Base-by-base conservation (phyloP, 2,329 filamentous ascomycete genomes). In the Nemania abortiva region DNA sequence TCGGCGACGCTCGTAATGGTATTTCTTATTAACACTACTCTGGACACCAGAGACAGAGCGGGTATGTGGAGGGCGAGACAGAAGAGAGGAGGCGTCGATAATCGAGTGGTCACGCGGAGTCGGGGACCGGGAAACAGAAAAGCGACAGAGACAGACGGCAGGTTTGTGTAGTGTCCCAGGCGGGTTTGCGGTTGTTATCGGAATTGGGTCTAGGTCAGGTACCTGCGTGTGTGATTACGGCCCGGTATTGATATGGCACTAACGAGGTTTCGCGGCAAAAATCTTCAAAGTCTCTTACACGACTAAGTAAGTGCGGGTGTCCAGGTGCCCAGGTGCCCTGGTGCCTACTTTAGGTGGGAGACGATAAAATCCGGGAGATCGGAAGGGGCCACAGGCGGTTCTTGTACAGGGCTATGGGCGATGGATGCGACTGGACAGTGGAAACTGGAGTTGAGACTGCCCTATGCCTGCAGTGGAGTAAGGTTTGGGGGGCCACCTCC, bases 331-430 rank as follows among this genome's bases (percentile, higher is more conserved):
- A 27, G 24, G 5, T 27, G 24, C 24, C 24, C 5, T 2, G 24
- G 24, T 27, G 24, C 24, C n/a, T n/a, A n/a, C n/a, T n/a, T 27
- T 27, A 27, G 54, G 34, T 63, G 66, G 54, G 50, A 70, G 66
- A 68, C 65, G 70, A 71, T 68, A 69, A 66, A 75, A 76, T 75
- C 75, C 75, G 76, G 76, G 76, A 78, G 74, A 77, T 77, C 76
- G 76, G 76, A 77, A 75, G 74, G 68, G 68, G 66, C 65, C 70
- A 74, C 39, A 42, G 39, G 39, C 39, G 13, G 39, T 42, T 42
- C 39, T 42, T 42, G 39, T 42, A 42, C 39, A 42, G 11, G 39
- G 39, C 13, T 42, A 42, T 70, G 71, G 74, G 70, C 69, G 72
- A 37, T 60, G 57, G 31, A 37, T 47, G 27, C 37, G 34, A 50